phyloP scores from a whole-genome alignment of 345 rosid genomes.

The Gossypium ekmanianum region DNA sequence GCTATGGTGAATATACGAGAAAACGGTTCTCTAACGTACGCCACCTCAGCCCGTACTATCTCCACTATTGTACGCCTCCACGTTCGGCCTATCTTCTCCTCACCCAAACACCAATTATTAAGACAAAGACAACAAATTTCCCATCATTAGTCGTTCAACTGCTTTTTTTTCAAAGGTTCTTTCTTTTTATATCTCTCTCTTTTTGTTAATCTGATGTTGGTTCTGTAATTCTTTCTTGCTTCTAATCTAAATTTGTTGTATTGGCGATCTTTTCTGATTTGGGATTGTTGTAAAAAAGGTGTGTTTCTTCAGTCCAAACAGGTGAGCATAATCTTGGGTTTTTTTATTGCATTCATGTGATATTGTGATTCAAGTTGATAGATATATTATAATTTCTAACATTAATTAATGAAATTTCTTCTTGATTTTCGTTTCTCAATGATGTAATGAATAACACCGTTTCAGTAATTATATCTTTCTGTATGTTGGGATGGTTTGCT shows the following conservation, averaged over 20 bases:
- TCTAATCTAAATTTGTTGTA: not conserved
- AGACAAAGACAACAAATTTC: not conserved
- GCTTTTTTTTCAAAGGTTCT: not conserved
- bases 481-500: not conserved
- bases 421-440: not conserved
- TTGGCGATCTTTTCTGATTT: not conserved
- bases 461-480: not conserved
- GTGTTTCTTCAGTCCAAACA: not conserved
- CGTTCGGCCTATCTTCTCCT: not conserved
- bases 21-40: not conserved
- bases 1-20: not conserved
- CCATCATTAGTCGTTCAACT: constrained; percentile 2
- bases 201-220: not conserved
- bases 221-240: not conserved
- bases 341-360: not conserved
- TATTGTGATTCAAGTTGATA: not conserved
- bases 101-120: not conserved
- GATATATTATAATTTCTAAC: not conserved
- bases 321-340: not conserved
- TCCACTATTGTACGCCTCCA: constrained; percentile 2
- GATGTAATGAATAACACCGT: not conserved
- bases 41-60: not conserved
- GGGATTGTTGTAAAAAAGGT: not conserved
- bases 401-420: not conserved
- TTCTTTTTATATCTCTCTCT: not conserved